Evolutionary conservation across 768 basidiomycete genomes (phyloP).

Genomic region (Lactarius sp.): DNA sequence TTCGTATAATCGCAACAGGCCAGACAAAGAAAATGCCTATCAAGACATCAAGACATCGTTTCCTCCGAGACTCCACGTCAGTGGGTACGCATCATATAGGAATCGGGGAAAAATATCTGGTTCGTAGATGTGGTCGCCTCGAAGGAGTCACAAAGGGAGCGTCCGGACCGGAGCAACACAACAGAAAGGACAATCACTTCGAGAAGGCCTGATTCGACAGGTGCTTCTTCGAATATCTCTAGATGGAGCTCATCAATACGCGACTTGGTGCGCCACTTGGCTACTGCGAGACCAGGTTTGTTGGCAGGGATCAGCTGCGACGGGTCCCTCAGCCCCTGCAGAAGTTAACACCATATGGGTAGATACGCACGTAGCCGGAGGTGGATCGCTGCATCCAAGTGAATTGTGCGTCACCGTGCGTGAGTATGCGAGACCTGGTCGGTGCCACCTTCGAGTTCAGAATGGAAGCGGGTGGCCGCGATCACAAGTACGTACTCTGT

Average conservation of each 20-base stretch:
- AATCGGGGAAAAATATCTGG: background rate
- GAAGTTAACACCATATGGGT: background rate
- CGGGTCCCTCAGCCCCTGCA: background rate
- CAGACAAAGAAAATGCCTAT: too few species aligned
- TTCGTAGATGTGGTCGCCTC: background rate
- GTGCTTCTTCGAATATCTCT: conserved; percentile 15
- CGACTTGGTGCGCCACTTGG: conserved; percentile 12
- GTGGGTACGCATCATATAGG: too few species aligned
- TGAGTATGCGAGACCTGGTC: conserved; percentile 10
- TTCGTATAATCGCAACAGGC: too few species aligned
- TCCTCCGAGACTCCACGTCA: background rate
- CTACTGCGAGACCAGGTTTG: conserved; percentile 17
- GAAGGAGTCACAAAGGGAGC: conserved; percentile 1
- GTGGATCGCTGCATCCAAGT: conserved; percentile 7
- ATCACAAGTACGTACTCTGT: conserved; percentile 5
- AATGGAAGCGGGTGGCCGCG: background rate
- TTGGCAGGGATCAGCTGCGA: conserved; percentile 12
- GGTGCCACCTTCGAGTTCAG: background rate
- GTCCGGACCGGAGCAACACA: conserved; percentile 10
- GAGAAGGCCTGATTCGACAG: conserved; percentile 9
- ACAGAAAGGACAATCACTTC: conserved; percentile 16
- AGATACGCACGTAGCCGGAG: conserved; percentile 11
- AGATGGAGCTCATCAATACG: conserved; percentile 5
- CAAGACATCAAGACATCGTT: background rate
- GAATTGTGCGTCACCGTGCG: conserved; percentile 8